Evolutionary conservation across 257 asterid genomes (phyloP).

Genomic region (Anisodus acutangulus): DNA sequence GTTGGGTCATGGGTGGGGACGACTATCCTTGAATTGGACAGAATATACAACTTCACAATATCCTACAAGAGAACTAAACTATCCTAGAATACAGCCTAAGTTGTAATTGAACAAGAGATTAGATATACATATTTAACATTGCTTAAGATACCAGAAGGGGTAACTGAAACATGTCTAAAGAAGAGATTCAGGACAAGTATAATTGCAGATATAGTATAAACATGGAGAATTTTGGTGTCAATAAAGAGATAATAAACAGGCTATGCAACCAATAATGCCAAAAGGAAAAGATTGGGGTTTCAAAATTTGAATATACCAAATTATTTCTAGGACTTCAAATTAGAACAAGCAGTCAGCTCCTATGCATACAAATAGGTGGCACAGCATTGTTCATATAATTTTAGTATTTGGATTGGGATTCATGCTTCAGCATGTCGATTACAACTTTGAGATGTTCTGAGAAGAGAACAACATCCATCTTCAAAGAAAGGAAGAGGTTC

Average conservation of each 20-base stretch:
- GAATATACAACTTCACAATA: not conserved
- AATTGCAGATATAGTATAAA: not conserved
- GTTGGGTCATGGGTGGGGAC: too few relatives aligned
- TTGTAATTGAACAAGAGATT: not conserved
- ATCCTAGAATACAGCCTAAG: not conserved
- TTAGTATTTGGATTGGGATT: not conserved
- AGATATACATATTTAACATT: not conserved
- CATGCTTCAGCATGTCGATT: not conserved
- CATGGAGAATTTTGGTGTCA: not conserved
- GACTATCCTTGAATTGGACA: too few relatives aligned
- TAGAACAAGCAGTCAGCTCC: not conserved
- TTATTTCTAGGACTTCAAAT: not conserved
- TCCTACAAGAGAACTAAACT: too few relatives aligned
- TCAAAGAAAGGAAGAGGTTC: not conserved
- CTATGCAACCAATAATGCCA: not conserved
- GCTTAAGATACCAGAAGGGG: too few relatives aligned
- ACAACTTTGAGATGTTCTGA: not conserved
- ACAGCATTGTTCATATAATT: not conserved
- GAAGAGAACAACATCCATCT: not conserved
- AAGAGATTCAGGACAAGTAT: not conserved
- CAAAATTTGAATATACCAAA: not conserved
- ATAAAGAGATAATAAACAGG: not conserved
- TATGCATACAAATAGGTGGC: not conserved
- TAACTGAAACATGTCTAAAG: not conserved
- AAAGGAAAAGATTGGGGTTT: not conserved